Evolutionary conservation across 2,329 filamentous ascomycete genomes (phyloP), one percentile per base, ranked within the genome.

Genomic region (Cladosporium sp.): DNA sequence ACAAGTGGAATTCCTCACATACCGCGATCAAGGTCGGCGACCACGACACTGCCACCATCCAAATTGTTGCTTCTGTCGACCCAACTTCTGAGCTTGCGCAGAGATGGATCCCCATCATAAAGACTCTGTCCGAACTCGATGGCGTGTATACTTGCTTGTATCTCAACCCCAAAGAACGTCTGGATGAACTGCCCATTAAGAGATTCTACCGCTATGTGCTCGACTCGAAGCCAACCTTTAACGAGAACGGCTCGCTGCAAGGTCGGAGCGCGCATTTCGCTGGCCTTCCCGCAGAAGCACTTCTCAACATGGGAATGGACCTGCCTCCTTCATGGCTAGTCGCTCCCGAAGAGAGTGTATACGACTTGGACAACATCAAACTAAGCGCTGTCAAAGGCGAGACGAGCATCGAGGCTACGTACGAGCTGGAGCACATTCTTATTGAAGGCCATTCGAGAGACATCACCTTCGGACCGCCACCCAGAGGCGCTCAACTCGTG

Each of bases 291-390:
- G 86, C 87, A 3, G 89, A 96, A 56, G 90, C 89, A 2, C 75
- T 99, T 20, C 78, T 99, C 17, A 99, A 92, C 27, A 76, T 92
- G 36, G 90, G 86, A 44, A 89, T 99, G 86, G 89, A 97, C 62
- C 86, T 97, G 9, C 91, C 93, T 3, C 85, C 92, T 3, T 87
- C 92, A 2, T 99, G 93, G 93, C 83, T 99, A n/a, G 93, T 99
- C 6, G 88, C 92, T 1, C 87, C 93, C 1, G 89, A 95, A 67
- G 80, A 86, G 24, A 96, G 89, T 0, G 73, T 95, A 3, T 82
- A 97, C 58, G 93, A 99, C 65, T 77, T 96, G 13, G 93, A 99
- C 73, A 99, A 99, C 64, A 88, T 99, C 69, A 96, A 95, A 67
- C 74, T 99, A 17, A 90, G 88, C 69, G 85, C 88, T 0, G 76